A percentile compares a stretch with the other conserved stretches of the same genome.
Conservation (phyloP, 1,139 yeast species). For the Scheffersomyces cryptocercus region DNA sequence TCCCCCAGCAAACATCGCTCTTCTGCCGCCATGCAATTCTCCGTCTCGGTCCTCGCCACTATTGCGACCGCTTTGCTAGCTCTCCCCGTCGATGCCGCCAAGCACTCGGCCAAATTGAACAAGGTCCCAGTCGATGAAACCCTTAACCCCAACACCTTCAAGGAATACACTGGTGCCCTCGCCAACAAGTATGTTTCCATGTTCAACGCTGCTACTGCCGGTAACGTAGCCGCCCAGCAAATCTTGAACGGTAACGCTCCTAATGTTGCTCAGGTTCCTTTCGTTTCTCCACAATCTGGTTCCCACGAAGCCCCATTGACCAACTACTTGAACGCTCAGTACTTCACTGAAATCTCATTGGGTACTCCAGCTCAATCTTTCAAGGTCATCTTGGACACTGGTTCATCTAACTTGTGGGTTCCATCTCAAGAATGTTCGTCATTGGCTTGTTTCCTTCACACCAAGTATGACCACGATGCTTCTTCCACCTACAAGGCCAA, state of each 20-base stretch:
- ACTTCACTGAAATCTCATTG: conserved; percentile 81
- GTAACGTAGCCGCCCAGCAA: conserved; percentile 9
- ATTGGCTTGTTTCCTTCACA: conserved; percentile 90
- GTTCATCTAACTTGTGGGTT: conserved; percentile 96
- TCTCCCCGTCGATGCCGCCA: conserved; percentile 53
- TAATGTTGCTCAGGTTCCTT: conserved; percentile 42
- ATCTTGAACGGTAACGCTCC: conserved; percentile 13
- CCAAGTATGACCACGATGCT: conserved; percentile 79
- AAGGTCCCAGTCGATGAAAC: conserved; percentile 66
- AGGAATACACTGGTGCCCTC: conserved; percentile 67
- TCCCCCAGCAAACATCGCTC: too few species aligned
- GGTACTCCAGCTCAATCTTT: conserved; percentile 94
- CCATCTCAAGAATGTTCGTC: conserved; percentile 88
- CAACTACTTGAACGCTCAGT: conserved; percentile 93
- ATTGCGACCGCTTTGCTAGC: conserved; percentile 31
- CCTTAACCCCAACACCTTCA: conserved; percentile 58
- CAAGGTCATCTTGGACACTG: conserved; percentile 91
- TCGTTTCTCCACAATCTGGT: conserved; percentile 34
- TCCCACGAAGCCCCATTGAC: conserved; percentile 72
- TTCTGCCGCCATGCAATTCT: conserved; percentile 29
- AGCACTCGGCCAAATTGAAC: conserved; percentile 61
- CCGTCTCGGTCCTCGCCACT: conserved; percentile 38
- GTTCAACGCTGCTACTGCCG: conserved; percentile 40
- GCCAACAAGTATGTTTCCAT: conserved; percentile 69
- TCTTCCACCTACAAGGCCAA: conserved; percentile 83